Evolutionary conservation across 305 asterid genomes (phyloP).

Genomic region (Fraxinus baroniana): DNA sequence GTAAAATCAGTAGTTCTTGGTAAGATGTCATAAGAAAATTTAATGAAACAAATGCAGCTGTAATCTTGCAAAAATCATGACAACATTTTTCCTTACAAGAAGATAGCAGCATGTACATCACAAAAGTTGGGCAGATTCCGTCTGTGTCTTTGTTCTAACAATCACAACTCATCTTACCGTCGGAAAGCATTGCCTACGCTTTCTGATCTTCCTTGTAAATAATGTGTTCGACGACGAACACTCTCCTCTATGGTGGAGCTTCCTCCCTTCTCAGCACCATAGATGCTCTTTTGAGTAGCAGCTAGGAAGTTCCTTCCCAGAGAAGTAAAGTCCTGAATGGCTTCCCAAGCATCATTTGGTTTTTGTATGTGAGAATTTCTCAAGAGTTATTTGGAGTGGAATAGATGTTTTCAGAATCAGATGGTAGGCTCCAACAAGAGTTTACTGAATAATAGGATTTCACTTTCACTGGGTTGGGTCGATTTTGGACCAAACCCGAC

Average conservation of each 20-base stretch:
- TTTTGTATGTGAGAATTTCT: no score
- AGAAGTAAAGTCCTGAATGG: slow-evolving; percentile 37
- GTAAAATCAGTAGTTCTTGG: not conserved
- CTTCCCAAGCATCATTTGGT: slow-evolving; percentile 60
- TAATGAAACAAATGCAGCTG: no score
- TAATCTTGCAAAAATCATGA: not conserved
- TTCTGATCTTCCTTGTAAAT: slow-evolving; percentile 66
- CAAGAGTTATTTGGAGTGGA: no score
- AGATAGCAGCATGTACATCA: not conserved
- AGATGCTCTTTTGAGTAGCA: slow-evolving; percentile 70
- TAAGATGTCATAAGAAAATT: not conserved
- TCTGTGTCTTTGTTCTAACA: not conserved
- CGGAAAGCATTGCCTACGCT: slow-evolving; percentile 80
- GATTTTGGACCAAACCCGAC: no score
- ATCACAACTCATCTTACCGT: slow-evolving; percentile 34
- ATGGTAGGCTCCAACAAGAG: no score
- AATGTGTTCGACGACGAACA: slow-evolving; percentile 82
- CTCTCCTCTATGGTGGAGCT: slow-evolving; percentile 94
- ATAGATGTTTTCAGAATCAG: no score
- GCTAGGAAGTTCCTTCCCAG: slow-evolving; percentile 78
- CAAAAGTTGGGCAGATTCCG: slow-evolving; percentile 2
- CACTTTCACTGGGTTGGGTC: no score
- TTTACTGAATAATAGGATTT: no score
- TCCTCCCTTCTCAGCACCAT: slow-evolving; percentile 92
- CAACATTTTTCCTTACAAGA: not conserved